Evolutionary conservation across 371 early-diverging fungal species (phyloP).

Genomic region (Batkoa obscura): DNA sequence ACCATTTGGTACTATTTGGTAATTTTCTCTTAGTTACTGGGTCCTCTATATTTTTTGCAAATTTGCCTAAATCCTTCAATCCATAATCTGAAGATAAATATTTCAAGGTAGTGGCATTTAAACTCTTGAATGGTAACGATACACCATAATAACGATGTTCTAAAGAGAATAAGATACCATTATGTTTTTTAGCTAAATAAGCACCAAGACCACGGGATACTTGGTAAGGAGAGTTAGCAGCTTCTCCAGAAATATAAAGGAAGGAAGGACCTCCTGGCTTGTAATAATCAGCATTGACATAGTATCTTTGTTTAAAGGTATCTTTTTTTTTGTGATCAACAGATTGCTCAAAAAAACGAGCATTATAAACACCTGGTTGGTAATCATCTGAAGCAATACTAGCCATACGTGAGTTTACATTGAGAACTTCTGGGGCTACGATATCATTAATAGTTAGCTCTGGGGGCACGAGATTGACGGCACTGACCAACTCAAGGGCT

Average conservation of each 20-base stretch:
- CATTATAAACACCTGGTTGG: not conserved
- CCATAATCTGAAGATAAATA: constrained; percentile 34
- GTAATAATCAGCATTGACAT: constrained; percentile 37
- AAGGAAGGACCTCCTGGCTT: constrained; percentile 41
- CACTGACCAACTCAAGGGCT: too few species aligned
- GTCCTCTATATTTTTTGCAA: constrained; percentile 19
- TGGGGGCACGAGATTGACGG: too few species aligned
- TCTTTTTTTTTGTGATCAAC: constrained; percentile 26
- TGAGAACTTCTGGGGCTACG: too few species aligned
- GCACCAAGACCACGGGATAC: constrained; percentile 11
- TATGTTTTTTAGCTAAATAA: constrained; percentile 27
- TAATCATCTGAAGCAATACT: too few species aligned
- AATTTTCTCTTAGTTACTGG: not conserved
- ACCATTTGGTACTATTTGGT: constrained; percentile 26
- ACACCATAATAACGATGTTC: constrained; percentile 60
- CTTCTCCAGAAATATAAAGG: constrained; percentile 25
- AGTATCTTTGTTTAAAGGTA: constrained; percentile 33
- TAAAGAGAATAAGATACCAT: constrained; percentile 41
- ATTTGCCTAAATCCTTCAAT: constrained; percentile 37
- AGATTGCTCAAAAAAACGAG: constrained; percentile 20
- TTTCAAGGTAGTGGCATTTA: constrained; percentile 13
- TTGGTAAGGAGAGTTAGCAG: constrained; percentile 11
- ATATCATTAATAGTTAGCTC: too few species aligned
- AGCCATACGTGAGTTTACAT: too few species aligned
- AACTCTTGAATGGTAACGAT: constrained; percentile 23